phyloP scores from a whole-genome alignment of 1,139 yeast species.

The Candida pseudocylindracea region DNA sequence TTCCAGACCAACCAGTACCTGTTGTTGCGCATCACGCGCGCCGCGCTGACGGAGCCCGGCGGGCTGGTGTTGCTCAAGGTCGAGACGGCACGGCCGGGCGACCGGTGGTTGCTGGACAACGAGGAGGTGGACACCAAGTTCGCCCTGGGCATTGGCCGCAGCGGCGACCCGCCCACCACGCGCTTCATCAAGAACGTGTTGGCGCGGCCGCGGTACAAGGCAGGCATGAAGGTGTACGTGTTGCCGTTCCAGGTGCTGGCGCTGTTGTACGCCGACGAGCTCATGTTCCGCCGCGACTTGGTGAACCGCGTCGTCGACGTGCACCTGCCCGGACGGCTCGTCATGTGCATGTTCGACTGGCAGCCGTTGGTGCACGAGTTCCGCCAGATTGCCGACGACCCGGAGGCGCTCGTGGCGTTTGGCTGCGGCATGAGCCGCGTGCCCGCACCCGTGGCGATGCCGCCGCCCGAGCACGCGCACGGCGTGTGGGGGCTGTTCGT shows the following conservation, averaged over 20 bases:
- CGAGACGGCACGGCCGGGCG: conserved; percentile 33
- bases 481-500: no score
- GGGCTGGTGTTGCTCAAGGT: conserved; percentile 26
- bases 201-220: conserved; percentile 28
- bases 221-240: conserved; percentile 24
- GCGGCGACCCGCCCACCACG: conserved; percentile 19
- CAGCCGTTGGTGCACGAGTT: no score
- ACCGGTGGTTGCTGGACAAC: conserved; percentile 23
- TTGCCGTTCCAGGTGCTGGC: conserved; percentile 9
- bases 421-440: no score
- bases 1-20: conserved; percentile 20
- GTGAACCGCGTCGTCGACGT: conserved; percentile 22
- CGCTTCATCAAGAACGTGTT: conserved; percentile 21
- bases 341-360: no score
- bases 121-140: conserved; percentile 9
- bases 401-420: no score
- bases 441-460: no score
- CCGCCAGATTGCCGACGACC: no score
- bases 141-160: conserved; percentile 14
- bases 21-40: conserved; percentile 26
- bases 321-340: conserved; percentile 1
- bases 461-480: no score
- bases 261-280: conserved; percentile 23
- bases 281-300: conserved; percentile 29
- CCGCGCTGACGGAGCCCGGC: conserved; percentile 26